A percentile compares a stretch with the other conserved stretches of the same genome.
Evolutionary conservation across 1,284 basidiomycete species (phyloP).

Genomic region (Ceratobasidium sp.): DNA sequence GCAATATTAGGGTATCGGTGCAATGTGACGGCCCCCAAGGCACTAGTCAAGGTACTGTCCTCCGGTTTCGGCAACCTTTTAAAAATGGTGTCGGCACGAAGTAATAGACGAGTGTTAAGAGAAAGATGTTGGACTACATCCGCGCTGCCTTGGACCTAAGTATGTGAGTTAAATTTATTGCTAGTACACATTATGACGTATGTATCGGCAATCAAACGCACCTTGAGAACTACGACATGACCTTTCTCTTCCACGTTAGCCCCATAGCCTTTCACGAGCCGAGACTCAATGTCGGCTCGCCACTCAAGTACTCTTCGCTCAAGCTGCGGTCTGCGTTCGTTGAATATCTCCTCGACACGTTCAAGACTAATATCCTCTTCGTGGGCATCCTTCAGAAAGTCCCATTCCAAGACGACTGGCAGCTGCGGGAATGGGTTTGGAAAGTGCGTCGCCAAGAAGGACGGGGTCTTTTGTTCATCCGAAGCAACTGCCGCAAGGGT

Average conservation of each 20-base stretch:
- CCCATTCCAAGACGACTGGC: not conserved
- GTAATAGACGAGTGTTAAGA: not conserved
- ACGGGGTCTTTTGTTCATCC: not conserved
- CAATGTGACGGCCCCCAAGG: not conserved
- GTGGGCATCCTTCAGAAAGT: not conserved
- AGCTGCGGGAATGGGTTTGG: not conserved
- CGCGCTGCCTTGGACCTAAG: conserved; percentile 10
- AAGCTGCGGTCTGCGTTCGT: not conserved
- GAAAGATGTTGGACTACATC: not conserved
- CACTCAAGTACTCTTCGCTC: not conserved
- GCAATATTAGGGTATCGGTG: not conserved
- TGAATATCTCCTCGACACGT: not conserved
- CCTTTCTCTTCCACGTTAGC: not conserved
- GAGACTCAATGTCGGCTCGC: not conserved
- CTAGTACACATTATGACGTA: not conserved
- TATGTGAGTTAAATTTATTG: not conserved
- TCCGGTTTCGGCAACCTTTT: not conserved
- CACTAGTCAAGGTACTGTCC: not conserved
- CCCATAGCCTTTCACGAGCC: not conserved
- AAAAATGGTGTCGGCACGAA: conserved; percentile 24
- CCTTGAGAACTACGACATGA: not conserved
- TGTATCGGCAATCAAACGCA: not conserved
- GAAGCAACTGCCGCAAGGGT: not conserved
- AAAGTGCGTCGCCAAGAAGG: not conserved
- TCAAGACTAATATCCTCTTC: not conserved